These are phyloP conservation scores for Mycena pura DNA, from an alignment of 768 basidiomycete species.

Conservation along the genomic window DNA sequence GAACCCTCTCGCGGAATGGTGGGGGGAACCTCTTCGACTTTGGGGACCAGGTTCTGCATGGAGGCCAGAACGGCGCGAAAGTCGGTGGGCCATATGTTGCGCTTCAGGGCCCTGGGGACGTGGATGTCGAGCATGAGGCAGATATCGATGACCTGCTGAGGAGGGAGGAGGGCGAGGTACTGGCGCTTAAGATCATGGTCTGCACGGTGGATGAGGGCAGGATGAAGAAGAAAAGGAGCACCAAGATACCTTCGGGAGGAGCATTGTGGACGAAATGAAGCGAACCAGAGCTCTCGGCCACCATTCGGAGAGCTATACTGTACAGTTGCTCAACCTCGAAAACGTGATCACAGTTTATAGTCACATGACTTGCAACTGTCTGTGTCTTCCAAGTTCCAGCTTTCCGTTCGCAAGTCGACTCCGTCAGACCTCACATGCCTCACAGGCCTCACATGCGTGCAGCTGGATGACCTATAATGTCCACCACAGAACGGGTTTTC, in stretches of 20 bases:
- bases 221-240: not conserved
- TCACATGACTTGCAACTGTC: no score
- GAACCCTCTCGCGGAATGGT: slow-evolving; percentile 8
- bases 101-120: slow-evolving; percentile 68
- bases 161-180: slow-evolving; percentile 72
- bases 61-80: slow-evolving; percentile 67
- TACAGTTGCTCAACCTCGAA: no score
- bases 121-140: slow-evolving; percentile 76
- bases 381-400: no score
- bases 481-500: no score
- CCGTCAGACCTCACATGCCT: no score
- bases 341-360: no score
- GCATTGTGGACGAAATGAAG: slow-evolving; percentile 21
- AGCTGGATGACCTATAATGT: no score
- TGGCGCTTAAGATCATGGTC: slow-evolving; percentile 73
- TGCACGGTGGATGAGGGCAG: slow-evolving; percentile 11
- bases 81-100: slow-evolving; percentile 76
- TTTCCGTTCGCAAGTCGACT: no score
- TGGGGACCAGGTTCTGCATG: slow-evolving; percentile 46
- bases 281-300: slow-evolving; percentile 8
- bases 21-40: slow-evolving; percentile 21
- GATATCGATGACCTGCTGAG: slow-evolving; percentile 79
- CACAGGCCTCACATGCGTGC: no score
- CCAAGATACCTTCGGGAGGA: slow-evolving; percentile 17
- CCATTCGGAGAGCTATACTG: slow-evolving; percentile 1